phyloP scores from a whole-genome alignment of 2,329 filamentous ascomycete species.

The Penicillium paneum region DNA sequence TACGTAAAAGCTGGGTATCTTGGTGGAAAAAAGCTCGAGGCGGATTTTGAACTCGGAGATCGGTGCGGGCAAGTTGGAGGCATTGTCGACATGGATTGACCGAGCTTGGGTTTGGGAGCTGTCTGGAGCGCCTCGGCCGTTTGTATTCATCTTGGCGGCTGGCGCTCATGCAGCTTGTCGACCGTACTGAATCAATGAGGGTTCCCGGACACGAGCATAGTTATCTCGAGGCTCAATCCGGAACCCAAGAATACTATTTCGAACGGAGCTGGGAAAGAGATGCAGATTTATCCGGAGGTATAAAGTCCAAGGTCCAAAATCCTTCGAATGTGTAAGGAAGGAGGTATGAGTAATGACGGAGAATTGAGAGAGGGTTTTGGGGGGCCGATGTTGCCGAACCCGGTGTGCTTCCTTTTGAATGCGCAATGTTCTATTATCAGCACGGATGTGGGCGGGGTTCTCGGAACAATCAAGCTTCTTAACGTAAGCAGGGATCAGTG shows the following conservation, averaged over 20 bases:
- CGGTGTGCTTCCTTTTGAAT: constrained; percentile 19
- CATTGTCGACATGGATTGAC: constrained; percentile 21
- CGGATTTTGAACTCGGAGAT: constrained; percentile 34
- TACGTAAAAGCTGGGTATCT: constrained; percentile 58
- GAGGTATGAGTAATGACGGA: background rate
- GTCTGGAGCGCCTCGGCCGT: constrained; percentile 39
- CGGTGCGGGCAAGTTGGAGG: constrained; percentile 25
- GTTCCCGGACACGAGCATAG: constrained; percentile 42
- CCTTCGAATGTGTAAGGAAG: background rate
- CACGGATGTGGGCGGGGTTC: constrained; percentile 31
- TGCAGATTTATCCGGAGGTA: background rate
- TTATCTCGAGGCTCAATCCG: constrained; percentile 40
- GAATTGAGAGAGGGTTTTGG: constrained; percentile 11
- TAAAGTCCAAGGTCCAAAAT: background rate
- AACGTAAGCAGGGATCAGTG: constrained; percentile 23
- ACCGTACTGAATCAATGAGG: constrained; percentile 41
- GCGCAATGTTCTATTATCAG: constrained; percentile 28
- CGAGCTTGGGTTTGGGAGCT: constrained; percentile 29
- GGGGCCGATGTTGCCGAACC: constrained; percentile 29
- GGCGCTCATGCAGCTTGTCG: constrained; percentile 38
- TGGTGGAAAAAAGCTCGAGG: constrained; percentile 44
- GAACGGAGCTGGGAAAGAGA: constrained; percentile 10
- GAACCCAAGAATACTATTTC: constrained; percentile 32
- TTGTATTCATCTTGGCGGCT: constrained; percentile 46
- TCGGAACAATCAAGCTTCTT: constrained; percentile 26